Percentiles rank a stretch among this genome's conserved stretches.
phyloP scores from a whole-genome alignment of 2,329 filamentous ascomycete species.

The Talaromyces sp. region DNA sequence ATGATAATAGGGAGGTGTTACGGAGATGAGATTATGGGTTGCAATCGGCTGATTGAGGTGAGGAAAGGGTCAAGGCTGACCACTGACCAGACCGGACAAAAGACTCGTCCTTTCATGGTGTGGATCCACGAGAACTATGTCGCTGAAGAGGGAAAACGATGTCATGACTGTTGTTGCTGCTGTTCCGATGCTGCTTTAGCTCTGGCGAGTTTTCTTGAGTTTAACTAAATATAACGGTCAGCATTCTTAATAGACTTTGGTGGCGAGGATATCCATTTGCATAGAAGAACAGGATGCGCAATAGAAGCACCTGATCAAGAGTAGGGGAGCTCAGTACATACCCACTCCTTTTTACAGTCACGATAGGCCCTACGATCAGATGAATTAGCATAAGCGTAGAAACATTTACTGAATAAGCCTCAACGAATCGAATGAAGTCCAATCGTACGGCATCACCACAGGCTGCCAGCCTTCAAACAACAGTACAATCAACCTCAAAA shows the following conservation, averaged over 20 bases:
- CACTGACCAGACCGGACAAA: background rate
- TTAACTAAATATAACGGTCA: conserved; percentile 10
- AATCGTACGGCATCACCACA: background rate
- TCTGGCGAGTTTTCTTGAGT: conserved; percentile 17
- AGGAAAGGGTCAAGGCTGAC: background rate
- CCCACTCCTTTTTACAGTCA: conserved; percentile 94
- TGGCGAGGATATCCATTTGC: background rate
- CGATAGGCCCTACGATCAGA: conserved; percentile 68
- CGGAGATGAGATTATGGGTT: background rate
- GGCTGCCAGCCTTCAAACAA: background rate
- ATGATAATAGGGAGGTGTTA: background rate
- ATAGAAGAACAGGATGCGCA: background rate
- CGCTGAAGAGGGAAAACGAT: background rate
- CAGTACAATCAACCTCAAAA: background rate
- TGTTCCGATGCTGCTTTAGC: conserved; percentile 11
- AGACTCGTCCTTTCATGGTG: background rate
- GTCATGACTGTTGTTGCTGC: background rate
- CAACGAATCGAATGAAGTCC: background rate
- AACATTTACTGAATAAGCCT: background rate
- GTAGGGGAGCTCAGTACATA: conserved; percentile 46
- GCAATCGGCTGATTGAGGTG: background rate
- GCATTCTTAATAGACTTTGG: background rate
- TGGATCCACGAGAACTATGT: background rate
- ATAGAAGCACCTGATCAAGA: background rate
- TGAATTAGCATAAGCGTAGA: background rate